Conservation (phyloP, 1,284 basidiomycete species). For the Papiliotrema nemorosa region DNA sequence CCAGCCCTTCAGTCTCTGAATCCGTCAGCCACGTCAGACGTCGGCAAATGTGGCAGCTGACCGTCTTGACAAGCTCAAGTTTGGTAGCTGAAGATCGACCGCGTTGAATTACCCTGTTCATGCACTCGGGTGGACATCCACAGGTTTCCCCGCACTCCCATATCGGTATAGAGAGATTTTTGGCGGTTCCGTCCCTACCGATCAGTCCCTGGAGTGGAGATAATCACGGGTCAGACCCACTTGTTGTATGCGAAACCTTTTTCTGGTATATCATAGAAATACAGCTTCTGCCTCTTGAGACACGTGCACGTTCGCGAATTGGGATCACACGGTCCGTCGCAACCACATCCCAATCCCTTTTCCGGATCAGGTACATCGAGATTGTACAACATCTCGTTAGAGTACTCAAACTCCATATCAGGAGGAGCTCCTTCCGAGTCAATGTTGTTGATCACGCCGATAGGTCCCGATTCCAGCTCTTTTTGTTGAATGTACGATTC, state of each 20-base stretch:
- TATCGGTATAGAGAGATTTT: constrained; percentile 60
- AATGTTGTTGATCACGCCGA: constrained; percentile 62
- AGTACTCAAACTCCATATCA: constrained; percentile 42
- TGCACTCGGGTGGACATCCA: constrained; percentile 72
- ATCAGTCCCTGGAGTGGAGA: not conserved
- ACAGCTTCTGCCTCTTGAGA: constrained; percentile 57
- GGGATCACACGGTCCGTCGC: constrained; percentile 68
- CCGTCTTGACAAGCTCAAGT: constrained; percentile 61
- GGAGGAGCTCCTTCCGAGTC: constrained; percentile 61
- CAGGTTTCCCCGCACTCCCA: constrained; percentile 85
- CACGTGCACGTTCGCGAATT: constrained; percentile 66
- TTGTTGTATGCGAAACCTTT: constrained; percentile 65
- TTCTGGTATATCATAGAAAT: constrained; percentile 38
- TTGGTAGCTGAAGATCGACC: constrained; percentile 64
- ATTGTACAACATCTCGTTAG: constrained; percentile 61
- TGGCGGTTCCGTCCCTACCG: constrained; percentile 54
- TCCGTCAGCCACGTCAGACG: not conserved
- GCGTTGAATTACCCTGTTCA: constrained; percentile 78
- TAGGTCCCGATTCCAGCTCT: constrained; percentile 63
- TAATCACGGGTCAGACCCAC: constrained; percentile 7
- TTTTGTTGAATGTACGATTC: constrained; percentile 60
- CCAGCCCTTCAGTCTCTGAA: constrained; percentile 65
- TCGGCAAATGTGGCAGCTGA: constrained; percentile 10
- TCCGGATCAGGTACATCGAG: constrained; percentile 65
- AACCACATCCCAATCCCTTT: constrained; percentile 64